Evolutionary conservation across 257 asterid genomes (phyloP).

Genomic region (Plantago ovata): DNA sequence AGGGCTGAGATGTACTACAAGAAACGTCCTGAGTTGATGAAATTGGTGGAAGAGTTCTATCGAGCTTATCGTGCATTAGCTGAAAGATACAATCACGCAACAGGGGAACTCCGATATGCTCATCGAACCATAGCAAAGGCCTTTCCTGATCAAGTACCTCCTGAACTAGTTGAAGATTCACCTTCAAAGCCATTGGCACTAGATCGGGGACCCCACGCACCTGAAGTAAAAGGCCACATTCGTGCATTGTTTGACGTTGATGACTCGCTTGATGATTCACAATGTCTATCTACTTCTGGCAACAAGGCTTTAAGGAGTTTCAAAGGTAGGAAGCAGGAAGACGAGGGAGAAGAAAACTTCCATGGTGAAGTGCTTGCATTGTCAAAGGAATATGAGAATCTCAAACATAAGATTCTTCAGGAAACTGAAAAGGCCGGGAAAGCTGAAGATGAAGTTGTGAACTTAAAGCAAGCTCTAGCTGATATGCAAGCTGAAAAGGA

Average conservation of each 20-base stretch:
- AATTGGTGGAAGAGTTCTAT: conserved; percentile 88
- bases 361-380: conserved; percentile 31
- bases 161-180: conserved; percentile 52
- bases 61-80: conserved; percentile 95
- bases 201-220: conserved; percentile 41
- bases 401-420: conserved; percentile 43
- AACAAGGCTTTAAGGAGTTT: neutral
- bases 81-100: conserved; percentile 79
- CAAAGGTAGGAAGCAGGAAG: conserved; percentile 19
- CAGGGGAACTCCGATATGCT: conserved; percentile 89
- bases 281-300: conserved; percentile 21
- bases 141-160: conserved; percentile 77
- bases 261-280: conserved; percentile 24
- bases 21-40: conserved; percentile 92
- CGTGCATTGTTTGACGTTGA: conserved; percentile 37
- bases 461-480: conserved; percentile 50
- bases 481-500: conserved; percentile 65
- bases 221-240: conserved; percentile 33
- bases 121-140: conserved; percentile 73
- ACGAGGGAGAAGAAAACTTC: conserved; percentile 26
- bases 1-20: conserved; percentile 94
- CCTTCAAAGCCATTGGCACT: conserved; percentile 39
- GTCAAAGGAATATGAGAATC: conserved; percentile 39
- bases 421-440: conserved; percentile 55
- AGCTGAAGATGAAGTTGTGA: conserved; percentile 59